Evolutionary conservation across 805 yeast genomes (phyloP).

Genomic region (Brettanomyces sp.): DNA sequence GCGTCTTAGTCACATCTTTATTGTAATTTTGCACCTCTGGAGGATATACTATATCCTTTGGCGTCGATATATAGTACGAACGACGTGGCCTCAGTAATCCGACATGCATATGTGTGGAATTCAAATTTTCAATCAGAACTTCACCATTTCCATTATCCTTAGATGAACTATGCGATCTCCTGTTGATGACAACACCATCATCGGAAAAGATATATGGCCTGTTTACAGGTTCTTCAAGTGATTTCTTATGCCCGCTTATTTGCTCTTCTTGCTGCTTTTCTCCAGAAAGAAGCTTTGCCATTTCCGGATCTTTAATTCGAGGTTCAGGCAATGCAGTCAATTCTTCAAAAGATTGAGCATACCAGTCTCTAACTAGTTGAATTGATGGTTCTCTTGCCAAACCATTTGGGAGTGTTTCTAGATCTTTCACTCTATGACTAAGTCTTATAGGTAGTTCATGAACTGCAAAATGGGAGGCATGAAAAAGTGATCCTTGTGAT

Average conservation of each 20-base stretch:
- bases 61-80: slow-evolving; percentile 44
- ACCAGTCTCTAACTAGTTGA: slow-evolving; percentile 74
- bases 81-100: slow-evolving; percentile 19
- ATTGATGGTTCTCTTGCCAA: slow-evolving; percentile 68
- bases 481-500: slow-evolving; percentile 65
- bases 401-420: slow-evolving; percentile 72
- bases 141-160: slow-evolving; percentile 1
- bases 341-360: slow-evolving; percentile 83
- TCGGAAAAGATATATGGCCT: slow-evolving; percentile 28
- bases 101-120: slow-evolving; percentile 5
- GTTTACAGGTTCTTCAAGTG: neutral
- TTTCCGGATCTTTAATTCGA: slow-evolving; percentile 6
- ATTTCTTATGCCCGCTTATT: neutral
- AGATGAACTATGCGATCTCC: slow-evolving; percentile 6
- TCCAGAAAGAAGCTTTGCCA: slow-evolving; percentile 2
- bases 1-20: slow-evolving; percentile 51
- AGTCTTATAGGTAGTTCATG: slow-evolving; percentile 82
- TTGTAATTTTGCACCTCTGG: slow-evolving; percentile 67
- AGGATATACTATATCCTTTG: slow-evolving; percentile 53
- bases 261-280: neutral
- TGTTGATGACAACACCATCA: slow-evolving; percentile 35
- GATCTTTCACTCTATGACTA: slow-evolving; percentile 77
- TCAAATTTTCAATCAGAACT: slow-evolving; percentile 7
- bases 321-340: slow-evolving; percentile 60
- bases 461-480: slow-evolving; percentile 76